phyloP scores from a whole-genome alignment of 805 yeast genomes.

The Priceomyces haplophilus region DNA sequence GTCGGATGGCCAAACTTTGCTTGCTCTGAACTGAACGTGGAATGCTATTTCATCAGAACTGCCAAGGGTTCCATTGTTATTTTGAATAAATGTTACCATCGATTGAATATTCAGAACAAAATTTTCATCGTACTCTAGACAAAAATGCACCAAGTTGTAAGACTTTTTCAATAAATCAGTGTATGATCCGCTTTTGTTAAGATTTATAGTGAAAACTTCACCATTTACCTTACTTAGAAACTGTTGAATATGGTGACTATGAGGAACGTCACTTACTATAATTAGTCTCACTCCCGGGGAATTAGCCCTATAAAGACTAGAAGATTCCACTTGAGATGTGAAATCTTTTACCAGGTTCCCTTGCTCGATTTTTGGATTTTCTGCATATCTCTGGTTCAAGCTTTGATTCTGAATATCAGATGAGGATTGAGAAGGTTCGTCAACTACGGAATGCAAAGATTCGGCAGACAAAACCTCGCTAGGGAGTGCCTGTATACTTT shows the following conservation, averaged over 20 bases:
- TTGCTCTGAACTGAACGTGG: slow-evolving; percentile 33
- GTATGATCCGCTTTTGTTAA: neutral
- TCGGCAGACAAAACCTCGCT: neutral
- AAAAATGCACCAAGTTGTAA: slow-evolving; percentile 24
- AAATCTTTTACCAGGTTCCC: too few relatives aligned
- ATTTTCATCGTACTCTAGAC: slow-evolving; percentile 30
- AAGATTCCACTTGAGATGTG: too few relatives aligned
- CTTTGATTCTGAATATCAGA: neutral
- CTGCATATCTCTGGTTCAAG: too few relatives aligned
- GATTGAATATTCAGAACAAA: slow-evolving; percentile 23
- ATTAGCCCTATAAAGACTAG: too few relatives aligned
- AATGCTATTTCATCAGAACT: slow-evolving; percentile 24
- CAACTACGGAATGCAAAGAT: neutral
- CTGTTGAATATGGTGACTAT: neutral
- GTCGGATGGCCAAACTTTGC: slow-evolving; percentile 29
- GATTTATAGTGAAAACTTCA: neutral
- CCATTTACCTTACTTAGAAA: neutral
- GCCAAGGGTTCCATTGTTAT: slow-evolving; percentile 14
- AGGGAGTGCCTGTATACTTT: neutral
- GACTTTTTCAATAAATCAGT: slow-evolving; percentile 5
- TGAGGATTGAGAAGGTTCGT: neutral
- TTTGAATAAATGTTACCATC: slow-evolving; percentile 20
- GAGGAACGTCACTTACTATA: neutral
- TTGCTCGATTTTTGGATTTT: too few relatives aligned
- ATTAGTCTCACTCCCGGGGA: neutral